Conservation (phyloP, 352 stramenopile species). For the Pythium rhizo-oryzae region DNA sequence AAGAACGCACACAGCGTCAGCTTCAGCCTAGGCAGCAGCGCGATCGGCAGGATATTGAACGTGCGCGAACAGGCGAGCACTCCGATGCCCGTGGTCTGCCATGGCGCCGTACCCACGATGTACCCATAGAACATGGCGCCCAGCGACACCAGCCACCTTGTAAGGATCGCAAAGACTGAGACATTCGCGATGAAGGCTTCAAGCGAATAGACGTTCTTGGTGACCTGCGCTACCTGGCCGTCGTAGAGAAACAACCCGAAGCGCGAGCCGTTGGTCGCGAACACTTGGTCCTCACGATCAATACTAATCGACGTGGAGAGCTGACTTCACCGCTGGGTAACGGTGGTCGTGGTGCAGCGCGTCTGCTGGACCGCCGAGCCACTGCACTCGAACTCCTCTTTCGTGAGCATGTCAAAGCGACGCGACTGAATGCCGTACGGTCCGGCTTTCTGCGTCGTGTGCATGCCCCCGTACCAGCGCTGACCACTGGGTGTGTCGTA, state of each 20-base stretch:
- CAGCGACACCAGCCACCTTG: slow-evolving; percentile 31
- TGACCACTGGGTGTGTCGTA: slow-evolving; percentile 4
- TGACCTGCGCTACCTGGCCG: background rate
- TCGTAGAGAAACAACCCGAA: slow-evolving; percentile 34
- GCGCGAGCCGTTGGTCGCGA: slow-evolving; percentile 28
- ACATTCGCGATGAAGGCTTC: slow-evolving; percentile 33
- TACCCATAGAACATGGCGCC: slow-evolving; percentile 21
- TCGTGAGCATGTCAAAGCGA: slow-evolving; percentile 23
- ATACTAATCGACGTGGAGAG: background rate
- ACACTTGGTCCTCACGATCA: background rate
- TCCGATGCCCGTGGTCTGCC: slow-evolving; percentile 26
- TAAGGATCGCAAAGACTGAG: slow-evolving; percentile 31
- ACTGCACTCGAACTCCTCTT: slow-evolving; percentile 9
- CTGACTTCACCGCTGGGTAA: background rate
- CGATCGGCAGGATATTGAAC: slow-evolving; percentile 27
- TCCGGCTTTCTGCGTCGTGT: slow-evolving; percentile 11
- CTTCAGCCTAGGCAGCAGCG: slow-evolving; percentile 3
- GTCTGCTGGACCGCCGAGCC: no score
- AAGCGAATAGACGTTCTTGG: slow-evolving; percentile 27
- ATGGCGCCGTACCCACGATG: slow-evolving; percentile 17
- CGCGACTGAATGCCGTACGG: slow-evolving; percentile 7
- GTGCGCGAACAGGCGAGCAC: slow-evolving; percentile 15
- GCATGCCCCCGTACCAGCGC: slow-evolving; percentile 29
- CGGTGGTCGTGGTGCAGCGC: background rate
- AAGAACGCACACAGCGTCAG: slow-evolving; percentile 18